Base-by-base conservation (phyloP, 2,329 filamentous ascomycete species). In the Nemania sp. region DNA sequence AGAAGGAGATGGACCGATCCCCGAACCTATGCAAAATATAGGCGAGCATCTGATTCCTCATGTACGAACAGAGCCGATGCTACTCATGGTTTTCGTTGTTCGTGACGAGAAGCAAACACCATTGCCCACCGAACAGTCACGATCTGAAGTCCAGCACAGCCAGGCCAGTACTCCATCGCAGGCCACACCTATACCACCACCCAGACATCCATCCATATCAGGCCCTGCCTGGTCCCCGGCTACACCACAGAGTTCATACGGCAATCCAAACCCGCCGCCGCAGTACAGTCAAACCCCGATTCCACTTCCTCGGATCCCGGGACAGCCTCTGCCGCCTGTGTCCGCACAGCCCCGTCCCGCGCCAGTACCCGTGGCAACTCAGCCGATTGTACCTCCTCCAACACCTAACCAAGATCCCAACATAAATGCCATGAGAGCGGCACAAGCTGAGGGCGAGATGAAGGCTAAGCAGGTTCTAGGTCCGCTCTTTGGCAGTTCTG, bases 1-100 rank as follows among this genome's bases (percentile, higher is more conserved):
- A 26, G 80, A 86, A 5, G 91, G 90, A 22, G 79, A 83, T 22
- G 79, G 77, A 28, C 82, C 81, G 44, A 82, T 93, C 37, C 93
- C 94, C 0, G 89, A 92, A 57, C 96, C 97, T 64, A 84, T 97
- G 70, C 83, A 91, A 56, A 89, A 96, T 66, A 80, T 97, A n/a
- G 86, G 90, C 59, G 88, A 93, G 63, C 92, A 92, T 69, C 83
- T 83, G 24, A 82, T 97, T 26, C 89, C 92, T 39, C 80, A 83
- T 54, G 81, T 82, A 2, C 81, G 89, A 14, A 78, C 84, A 0
- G 88, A 95, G 61, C 85, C 90, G 1, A 84, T 94, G 74, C 76
- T 99, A 30, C 77, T 97, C 7, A 83, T 92, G 19, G 89, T 93
- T 1, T 88, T 97, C 59, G 90, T 97, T 3, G 90, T 95, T 59